phyloP scores from a whole-genome alignment of 176 grass and related monocot species.

The Cymbopogon citratus region DNA sequence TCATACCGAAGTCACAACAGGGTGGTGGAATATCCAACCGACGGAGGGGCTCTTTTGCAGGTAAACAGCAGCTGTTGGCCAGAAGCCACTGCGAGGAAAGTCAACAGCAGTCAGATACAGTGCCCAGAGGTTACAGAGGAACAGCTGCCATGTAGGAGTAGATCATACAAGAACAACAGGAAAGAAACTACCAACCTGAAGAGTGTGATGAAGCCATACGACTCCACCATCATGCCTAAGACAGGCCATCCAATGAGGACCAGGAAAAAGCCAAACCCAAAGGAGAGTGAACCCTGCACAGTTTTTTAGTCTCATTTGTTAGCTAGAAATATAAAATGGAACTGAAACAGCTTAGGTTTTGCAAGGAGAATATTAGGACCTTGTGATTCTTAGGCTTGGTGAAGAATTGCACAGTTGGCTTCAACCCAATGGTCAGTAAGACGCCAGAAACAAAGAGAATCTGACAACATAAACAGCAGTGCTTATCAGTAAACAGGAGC shows the following conservation, averaged over 20 bases:
- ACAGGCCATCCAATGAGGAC: slow-evolving; percentile 71
- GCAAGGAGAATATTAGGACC: slow-evolving; percentile 6
- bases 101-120: slow-evolving; percentile 15
- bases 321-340: neutral
- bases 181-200: slow-evolving; percentile 56
- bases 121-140: neutral
- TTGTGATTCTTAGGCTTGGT: slow-evolving; percentile 87
- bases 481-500: neutral
- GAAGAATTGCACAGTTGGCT: slow-evolving; percentile 79
- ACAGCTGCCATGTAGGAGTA: neutral
- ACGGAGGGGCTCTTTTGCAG: slow-evolving; percentile 60
- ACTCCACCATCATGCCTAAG: slow-evolving; percentile 68
- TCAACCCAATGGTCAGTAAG: slow-evolving; percentile 73
- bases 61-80: slow-evolving; percentile 78
- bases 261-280: slow-evolving; percentile 61
- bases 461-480: slow-evolving; percentile 22
- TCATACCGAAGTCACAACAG: slow-evolving; percentile 66
- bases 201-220: slow-evolving; percentile 65
- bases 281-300: slow-evolving; percentile 68
- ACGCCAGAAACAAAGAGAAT: slow-evolving; percentile 80
- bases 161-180: neutral
- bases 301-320: neutral
- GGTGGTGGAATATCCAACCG: slow-evolving; percentile 85
- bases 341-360: neutral
- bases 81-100: slow-evolving; percentile 63